Evolutionary conservation across 2,329 filamentous ascomycete species (phyloP), one percentile per base, ranked within the genome.

Genomic region (Teratosphaeriaceae sp.): DNA sequence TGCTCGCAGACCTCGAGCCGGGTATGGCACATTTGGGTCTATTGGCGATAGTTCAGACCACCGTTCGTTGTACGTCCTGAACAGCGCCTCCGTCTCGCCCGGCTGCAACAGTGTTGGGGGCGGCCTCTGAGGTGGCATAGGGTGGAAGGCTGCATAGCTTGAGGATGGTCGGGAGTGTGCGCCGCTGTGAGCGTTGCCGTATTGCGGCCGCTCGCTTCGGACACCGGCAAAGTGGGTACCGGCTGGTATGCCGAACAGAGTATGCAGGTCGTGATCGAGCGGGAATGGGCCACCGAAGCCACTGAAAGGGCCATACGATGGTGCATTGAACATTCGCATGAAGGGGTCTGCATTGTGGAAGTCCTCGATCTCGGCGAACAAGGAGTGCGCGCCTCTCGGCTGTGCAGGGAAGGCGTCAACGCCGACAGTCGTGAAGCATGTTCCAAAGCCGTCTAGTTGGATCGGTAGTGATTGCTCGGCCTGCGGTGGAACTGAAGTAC

Each of bases 1-100:
- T 8, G 56, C 53, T 27, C 55, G 43, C 13, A 62, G 50, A n/a
- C 51, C 53, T n/a, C 57, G 53, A 12, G 52, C 48, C 19, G 59
- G 59, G 38, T 54, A 62, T 7, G 59, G 59, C 13, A 62, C 52
- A 37, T 53, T 50, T 2, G 56, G 46, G 35, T 54, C 50, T 5
- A 42, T 50, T 12, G 52, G 42, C 3, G 56, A 40, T 6, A 62
- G 48, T 7, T 41, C 22, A 31, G 45, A 54, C 59, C 59, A 62
- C 21, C 44, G 49, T 8, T 58, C 46, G 46, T 56, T 52, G 45
- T 62, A 62, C 22, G 35, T 43, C 21, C 46, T 42, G 51, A 54
- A 61, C 4, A 59, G 43, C 7, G 42, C 31, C 22, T 53, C 50
- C 13, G 56, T 56, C 49, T 61, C 58, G 4, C 52, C 50, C 9